These are phyloP conservation scores for Pontederia crassipes DNA, from an alignment of 176 grass and related monocot species.

Conservation along the genomic window DNA sequence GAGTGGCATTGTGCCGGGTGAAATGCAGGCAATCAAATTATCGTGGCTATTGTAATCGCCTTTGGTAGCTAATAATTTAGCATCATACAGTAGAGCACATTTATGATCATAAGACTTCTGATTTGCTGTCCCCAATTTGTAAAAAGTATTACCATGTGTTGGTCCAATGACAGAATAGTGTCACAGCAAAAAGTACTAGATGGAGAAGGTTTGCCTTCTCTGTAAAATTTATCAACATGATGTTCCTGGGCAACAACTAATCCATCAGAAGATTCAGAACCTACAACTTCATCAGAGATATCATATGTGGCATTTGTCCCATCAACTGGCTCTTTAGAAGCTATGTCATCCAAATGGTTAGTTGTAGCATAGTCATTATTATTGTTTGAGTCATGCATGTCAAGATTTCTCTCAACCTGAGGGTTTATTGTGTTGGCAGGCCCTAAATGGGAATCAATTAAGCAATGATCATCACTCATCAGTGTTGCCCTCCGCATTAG, in stretches of 20 bases:
- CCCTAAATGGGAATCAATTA: conserved; percentile 21
- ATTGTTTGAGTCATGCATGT: conserved; percentile 42
- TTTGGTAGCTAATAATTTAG: neutral
- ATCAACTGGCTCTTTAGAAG: conserved; percentile 11
- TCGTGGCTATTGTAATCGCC: too few species aligned
- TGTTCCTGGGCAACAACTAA: neutral
- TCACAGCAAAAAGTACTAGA: neutral
- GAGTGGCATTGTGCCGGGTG: too few species aligned
- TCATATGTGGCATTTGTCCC: neutral
- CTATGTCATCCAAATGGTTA: conserved; percentile 22
- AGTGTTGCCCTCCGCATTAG: conserved; percentile 22
- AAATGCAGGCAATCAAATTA: too few species aligned
- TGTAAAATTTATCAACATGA: conserved; percentile 14
- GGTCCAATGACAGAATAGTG: neutral
- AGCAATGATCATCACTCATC: conserved; percentile 29
- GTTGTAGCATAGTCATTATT: conserved; percentile 16
- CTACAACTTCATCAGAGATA: conserved; percentile 8
- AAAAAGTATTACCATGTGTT: neutral
- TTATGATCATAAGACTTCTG: neutral
- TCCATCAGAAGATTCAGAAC: neutral
- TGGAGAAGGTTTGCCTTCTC: neutral
- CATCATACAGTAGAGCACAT: neutral
- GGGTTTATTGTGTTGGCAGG: conserved; percentile 31
- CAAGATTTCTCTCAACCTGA: conserved; percentile 34
- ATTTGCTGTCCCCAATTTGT: neutral